phyloP scores from a whole-genome alignment of 495 filamentous ascomycete genomes.

The Hypomontagnella monticulosa region DNA sequence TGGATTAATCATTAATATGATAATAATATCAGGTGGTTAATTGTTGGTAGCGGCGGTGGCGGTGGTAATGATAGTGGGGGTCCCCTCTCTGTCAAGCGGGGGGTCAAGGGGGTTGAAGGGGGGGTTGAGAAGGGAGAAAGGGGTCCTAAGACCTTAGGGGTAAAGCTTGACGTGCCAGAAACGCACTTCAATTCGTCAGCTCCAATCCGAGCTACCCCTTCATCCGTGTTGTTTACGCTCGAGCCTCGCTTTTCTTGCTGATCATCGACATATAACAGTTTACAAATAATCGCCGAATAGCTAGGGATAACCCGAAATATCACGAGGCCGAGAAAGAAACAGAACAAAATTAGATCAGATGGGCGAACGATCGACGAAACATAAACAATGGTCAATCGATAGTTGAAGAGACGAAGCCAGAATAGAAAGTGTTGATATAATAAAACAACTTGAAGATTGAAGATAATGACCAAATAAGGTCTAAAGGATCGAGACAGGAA shows the following conservation, averaged over 20 bases:
- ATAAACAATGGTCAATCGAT: background rate
- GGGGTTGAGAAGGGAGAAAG: slow-evolving; percentile 9
- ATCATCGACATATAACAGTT: slow-evolving; percentile 26
- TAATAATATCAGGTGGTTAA: background rate
- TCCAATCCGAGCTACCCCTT: slow-evolving; percentile 1
- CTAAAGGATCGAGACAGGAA: too few species aligned
- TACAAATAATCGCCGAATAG: slow-evolving; percentile 34
- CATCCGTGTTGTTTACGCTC: slow-evolving; percentile 16
- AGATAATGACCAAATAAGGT: too few species aligned
- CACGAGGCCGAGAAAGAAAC: slow-evolving; percentile 20
- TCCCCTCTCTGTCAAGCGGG: slow-evolving; percentile 1
- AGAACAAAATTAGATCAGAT: slow-evolving; percentile 24
- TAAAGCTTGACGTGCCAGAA: slow-evolving; percentile 15
- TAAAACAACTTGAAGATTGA: too few species aligned
- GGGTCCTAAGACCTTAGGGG: slow-evolving; percentile 26
- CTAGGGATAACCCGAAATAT: slow-evolving; percentile 5
- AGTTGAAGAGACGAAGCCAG: too few species aligned
- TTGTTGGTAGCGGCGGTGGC: slow-evolving; percentile 1
- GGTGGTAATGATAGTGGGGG: background rate
- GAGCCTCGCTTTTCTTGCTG: slow-evolving; percentile 27
- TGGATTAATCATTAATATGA: too few species aligned
- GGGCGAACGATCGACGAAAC: slow-evolving; percentile 10
- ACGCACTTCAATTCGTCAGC: slow-evolving; percentile 21
- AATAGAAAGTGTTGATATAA: too few species aligned
- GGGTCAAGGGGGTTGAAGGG: too few species aligned